A percentile compares a stretch with the other conserved stretches of the same genome.
Conservation (phyloP, 208 protist genomes). For the Acanthamoeba culbertsoni region DNA sequence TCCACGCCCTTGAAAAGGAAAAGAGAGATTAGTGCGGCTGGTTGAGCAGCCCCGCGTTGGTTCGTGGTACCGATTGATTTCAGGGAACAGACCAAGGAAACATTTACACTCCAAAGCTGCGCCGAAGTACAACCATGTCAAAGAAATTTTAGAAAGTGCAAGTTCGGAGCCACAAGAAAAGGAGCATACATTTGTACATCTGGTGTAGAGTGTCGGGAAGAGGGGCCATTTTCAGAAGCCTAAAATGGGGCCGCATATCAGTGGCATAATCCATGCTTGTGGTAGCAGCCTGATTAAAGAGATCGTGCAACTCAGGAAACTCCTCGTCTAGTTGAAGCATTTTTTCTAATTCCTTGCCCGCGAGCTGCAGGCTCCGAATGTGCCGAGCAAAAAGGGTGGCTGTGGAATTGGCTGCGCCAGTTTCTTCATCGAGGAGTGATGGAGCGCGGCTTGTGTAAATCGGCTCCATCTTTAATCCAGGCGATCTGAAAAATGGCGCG, state of each 20-base stretch:
- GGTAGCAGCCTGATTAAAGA: neutral
- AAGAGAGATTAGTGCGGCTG: neutral
- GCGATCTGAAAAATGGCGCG: too few species aligned
- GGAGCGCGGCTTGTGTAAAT: too few species aligned
- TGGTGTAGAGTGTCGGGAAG: neutral
- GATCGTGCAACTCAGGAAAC: neutral
- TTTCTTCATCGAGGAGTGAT: too few species aligned
- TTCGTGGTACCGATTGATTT: slow-evolving; percentile 71
- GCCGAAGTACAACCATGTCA: neutral
- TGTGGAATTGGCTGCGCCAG: neutral
- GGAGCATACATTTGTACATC: neutral
- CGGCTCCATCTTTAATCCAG: too few species aligned
- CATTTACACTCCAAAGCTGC: slow-evolving; percentile 64
- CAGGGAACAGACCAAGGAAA: slow-evolving; percentile 76
- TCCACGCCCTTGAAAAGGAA: slow-evolving; percentile 61
- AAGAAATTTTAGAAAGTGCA: too few species aligned
- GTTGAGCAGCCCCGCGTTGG: too few species aligned
- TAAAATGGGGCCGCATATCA: neutral
- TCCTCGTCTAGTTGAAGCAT: neutral
- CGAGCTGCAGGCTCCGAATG: neutral
- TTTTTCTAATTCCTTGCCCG: neutral
- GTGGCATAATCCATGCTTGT: neutral
- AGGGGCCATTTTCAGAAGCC: neutral
- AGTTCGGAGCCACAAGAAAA: too few species aligned
- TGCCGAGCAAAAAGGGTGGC: neutral